Conservation (phyloP, 441 rosid species). For the Adansonia gregorii region DNA sequence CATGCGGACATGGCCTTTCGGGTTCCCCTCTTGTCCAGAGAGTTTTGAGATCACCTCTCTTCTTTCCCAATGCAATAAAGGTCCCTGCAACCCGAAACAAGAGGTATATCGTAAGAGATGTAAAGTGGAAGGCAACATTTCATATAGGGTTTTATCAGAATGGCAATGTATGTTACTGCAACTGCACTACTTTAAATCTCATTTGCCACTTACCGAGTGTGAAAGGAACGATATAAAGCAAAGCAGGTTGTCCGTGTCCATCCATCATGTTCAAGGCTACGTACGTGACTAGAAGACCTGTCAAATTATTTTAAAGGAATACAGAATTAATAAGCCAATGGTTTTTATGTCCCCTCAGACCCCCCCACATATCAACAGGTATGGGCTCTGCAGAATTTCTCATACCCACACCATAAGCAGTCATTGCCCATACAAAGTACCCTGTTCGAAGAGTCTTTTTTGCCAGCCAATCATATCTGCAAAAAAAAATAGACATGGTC, state of each 20-base stretch:
- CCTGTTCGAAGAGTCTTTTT: constrained; percentile 47
- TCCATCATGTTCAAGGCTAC: constrained; percentile 82
- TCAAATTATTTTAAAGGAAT: background rate
- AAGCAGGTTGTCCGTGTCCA: constrained; percentile 82
- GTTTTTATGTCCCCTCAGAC: background rate
- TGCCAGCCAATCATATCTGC: constrained; percentile 55
- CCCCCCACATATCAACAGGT: background rate
- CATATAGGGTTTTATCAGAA: background rate
- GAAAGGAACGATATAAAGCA: constrained; percentile 81
- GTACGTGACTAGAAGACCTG: constrained; percentile 81
- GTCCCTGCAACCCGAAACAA: constrained; percentile 57
- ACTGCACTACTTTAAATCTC: background rate
- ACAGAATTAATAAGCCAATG: background rate
- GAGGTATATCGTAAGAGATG: background rate
- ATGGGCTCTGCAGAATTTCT: constrained; percentile 2
- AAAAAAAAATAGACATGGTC: background rate
- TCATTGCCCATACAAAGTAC: constrained; percentile 59
- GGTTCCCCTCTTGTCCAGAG: constrained; percentile 88
- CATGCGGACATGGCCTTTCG: constrained; percentile 74
- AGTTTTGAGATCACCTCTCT: constrained; percentile 78
- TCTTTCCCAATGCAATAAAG: constrained; percentile 71
- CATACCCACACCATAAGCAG: constrained; percentile 58
- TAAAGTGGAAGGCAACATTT: background rate
- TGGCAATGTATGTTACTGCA: background rate
- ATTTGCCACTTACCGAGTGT: constrained; percentile 58